Evolutionary conservation across 805 yeast genomes (phyloP), one percentile per base, ranked within the genome.

Genomic region (Candida maltosa): DNA sequence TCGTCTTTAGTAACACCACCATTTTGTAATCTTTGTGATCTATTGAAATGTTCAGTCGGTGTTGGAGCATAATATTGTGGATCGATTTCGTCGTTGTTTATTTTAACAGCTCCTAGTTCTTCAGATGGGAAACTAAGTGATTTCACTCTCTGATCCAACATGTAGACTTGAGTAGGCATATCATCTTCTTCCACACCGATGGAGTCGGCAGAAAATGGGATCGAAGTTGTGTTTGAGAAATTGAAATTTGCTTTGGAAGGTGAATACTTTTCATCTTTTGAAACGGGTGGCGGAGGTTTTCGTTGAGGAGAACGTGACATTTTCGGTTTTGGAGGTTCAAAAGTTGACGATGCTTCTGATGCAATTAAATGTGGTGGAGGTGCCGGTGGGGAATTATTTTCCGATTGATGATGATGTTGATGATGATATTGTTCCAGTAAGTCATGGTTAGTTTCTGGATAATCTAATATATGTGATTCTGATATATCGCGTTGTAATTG

Each of bases 51-150:
- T 36, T 70, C 75, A 29, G 62, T 58, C 2, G 78, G 76, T 0
- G 73, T 62, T 4, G 78, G 78, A 1, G 77, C 76, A 40, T 68
- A 58, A 40, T 53, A 63, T 32, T 49, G 52, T 5, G 69, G 66
- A 12, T 56, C 51, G 2, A 61, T 45, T 38, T 66, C 69, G 40
- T 60, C 53, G 8, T 48, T 54, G 10, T 47, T 44, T 6, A 39
- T 21, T 24, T 19, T 5, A n/a, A 23, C 39, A 5, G 20, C 21
- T 4, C 25, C 8, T 21, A 21, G n/a, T n/a, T 31, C 29, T 4
- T 46, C 45, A 4, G 42, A 27, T 3, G 48, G 44, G 28, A 47
- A 38, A 1, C 62, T 49, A 31, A 65, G 48, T 6, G 67, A 52
- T 39, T 54, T 49, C 15, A 62, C 62, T 25, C 49, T 64, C 36